phyloP scores from a whole-genome alignment of 768 basidiomycete genomes.

The Pleurotus tuoliensis region DNA sequence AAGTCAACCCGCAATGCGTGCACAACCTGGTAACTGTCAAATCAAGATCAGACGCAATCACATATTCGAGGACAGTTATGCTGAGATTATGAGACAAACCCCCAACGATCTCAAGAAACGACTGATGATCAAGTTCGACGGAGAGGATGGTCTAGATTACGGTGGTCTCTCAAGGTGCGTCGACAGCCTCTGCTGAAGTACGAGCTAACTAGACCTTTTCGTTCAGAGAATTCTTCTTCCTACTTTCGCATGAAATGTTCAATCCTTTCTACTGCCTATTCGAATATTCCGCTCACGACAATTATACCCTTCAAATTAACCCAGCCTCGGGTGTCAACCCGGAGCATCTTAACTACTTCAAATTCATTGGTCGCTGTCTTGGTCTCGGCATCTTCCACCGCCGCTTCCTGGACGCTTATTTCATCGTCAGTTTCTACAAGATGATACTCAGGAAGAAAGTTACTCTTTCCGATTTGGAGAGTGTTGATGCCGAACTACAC shows the following conservation, averaged over 20 bases:
- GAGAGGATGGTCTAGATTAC: slow-evolving; percentile 98
- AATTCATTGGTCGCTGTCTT: slow-evolving; percentile 95
- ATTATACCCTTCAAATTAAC: slow-evolving; percentile 99
- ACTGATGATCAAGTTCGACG: slow-evolving; percentile 99
- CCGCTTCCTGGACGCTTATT: slow-evolving; percentile 98
- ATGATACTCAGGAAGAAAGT: slow-evolving; percentile 99
- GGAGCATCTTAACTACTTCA: slow-evolving; percentile 99
- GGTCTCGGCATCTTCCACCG: slow-evolving; percentile 98
- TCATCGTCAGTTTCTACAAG: slow-evolving; percentile 99
- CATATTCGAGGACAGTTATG: slow-evolving; percentile 99
- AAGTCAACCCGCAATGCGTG: slow-evolving; percentile 96
- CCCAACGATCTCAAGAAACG: slow-evolving; percentile 98
- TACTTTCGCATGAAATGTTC: slow-evolving; percentile 99
- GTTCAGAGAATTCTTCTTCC: slow-evolving; percentile 97
- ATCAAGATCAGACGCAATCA: slow-evolving; percentile 98
- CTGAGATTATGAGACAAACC: slow-evolving; percentile 99
- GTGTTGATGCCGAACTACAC: slow-evolving; percentile 92
- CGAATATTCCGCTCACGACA: slow-evolving; percentile 99
- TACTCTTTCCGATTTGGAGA: slow-evolving; percentile 88
- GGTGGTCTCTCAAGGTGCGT: slow-evolving; percentile 92
- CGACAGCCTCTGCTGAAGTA: background rate
- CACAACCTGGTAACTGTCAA: slow-evolving; percentile 98
- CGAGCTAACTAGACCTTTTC: background rate
- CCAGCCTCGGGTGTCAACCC: slow-evolving; percentile 98
- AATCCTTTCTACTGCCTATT: slow-evolving; percentile 99